phyloP scores from a whole-genome alignment of 2,329 filamentous ascomycete species.

The Nemania sp. region DNA sequence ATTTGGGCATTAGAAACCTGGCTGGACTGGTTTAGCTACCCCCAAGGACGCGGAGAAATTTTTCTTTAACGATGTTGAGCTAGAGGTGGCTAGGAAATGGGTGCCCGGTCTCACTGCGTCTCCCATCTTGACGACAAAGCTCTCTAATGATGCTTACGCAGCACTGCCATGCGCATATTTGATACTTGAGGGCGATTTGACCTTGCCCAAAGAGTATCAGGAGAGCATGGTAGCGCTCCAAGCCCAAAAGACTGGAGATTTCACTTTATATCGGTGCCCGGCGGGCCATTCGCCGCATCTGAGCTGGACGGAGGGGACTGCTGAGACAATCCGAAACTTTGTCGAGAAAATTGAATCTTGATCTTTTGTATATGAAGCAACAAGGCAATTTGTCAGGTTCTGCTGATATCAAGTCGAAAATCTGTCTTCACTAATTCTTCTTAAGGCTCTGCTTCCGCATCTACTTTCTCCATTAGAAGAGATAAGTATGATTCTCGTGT shows the following conservation, averaged over 20 bases:
- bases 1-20: slow-evolving; percentile 22
- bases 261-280: slow-evolving; percentile 31
- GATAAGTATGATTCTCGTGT: no score
- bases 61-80: slow-evolving; percentile 37
- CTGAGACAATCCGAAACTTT: slow-evolving; percentile 33
- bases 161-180: slow-evolving; percentile 41
- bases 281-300: slow-evolving; percentile 40
- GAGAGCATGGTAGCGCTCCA: slow-evolving; percentile 39
- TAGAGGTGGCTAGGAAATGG: slow-evolving; percentile 32
- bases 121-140: slow-evolving; percentile 32
- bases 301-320: slow-evolving; percentile 37
- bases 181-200: slow-evolving; percentile 37
- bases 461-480: no score
- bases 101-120: slow-evolving; percentile 33
- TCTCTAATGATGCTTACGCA: slow-evolving; percentile 40
- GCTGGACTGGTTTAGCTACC: slow-evolving; percentile 30
- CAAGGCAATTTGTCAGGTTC: no score
- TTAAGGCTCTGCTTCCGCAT: no score
- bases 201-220: slow-evolving; percentile 38
- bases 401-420: no score
- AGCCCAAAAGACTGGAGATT: slow-evolving; percentile 29
- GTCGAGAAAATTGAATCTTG: background rate
- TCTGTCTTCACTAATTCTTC: no score
- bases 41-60: slow-evolving; percentile 32
- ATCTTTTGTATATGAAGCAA: no score